These are phyloP conservation scores for Cryptosporidium baileyi DNA, from an alignment of 169 alveolate genomes.

Conservation along the genomic window DNA sequence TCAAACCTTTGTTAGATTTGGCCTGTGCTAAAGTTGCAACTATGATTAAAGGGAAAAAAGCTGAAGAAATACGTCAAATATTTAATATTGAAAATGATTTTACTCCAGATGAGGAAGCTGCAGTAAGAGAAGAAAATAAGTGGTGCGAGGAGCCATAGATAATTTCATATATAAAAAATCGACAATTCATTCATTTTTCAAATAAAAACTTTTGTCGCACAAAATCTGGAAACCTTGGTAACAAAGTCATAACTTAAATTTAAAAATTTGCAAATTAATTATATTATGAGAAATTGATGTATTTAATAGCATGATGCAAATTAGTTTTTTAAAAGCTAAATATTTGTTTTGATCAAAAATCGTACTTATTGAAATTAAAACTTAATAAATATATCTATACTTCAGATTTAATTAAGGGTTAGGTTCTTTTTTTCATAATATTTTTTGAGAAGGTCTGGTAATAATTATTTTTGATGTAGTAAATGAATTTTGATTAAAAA, in stretches of 20 bases:
- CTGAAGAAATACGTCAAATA: conserved; percentile 92
- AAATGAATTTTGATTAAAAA: too few relatives aligned
- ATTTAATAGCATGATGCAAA: too few relatives aligned
- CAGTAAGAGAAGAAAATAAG: conserved; percentile 93
- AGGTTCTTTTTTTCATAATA: too few relatives aligned
- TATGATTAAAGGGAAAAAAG: conserved; percentile 91
- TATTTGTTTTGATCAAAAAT: too few relatives aligned
- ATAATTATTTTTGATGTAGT: too few relatives aligned
- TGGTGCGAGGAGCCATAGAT: conserved; percentile 91
- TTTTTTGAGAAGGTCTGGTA: too few relatives aligned
- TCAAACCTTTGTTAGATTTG: conserved; percentile 90
- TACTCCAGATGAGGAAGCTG: conserved; percentile 95
- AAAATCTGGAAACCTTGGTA: neutral
- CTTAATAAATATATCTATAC: too few relatives aligned
- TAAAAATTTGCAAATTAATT: neutral
- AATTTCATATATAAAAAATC: neutral
- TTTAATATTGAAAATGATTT: conserved; percentile 93
- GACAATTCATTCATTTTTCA: neutral
- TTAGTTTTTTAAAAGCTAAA: too few relatives aligned
- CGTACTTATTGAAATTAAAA: too few relatives aligned
- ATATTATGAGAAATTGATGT: too few relatives aligned
- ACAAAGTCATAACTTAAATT: neutral
- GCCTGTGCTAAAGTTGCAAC: conserved; percentile 94
- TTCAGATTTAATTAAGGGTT: too few relatives aligned
- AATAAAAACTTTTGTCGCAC: neutral